Conservation (phyloP, 2,329 filamentous ascomycete genomes). For the Ceratocystis cubensis region DNA sequence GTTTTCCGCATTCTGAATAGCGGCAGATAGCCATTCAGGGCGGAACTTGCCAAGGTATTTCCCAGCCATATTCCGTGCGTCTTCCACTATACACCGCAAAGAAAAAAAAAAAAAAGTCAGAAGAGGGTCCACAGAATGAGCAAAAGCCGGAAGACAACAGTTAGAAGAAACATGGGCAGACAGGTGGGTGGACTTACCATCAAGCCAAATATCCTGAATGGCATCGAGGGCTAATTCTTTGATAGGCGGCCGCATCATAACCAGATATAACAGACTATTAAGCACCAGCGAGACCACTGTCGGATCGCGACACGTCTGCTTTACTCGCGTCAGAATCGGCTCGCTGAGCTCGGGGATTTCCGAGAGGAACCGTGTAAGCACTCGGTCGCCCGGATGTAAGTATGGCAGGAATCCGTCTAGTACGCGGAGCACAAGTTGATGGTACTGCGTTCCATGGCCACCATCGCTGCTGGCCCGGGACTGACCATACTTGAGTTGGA, state of each 20-base stretch:
- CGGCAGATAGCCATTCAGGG: constrained; percentile 38
- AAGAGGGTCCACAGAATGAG: constrained; percentile 3
- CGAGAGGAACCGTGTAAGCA: constrained; percentile 79
- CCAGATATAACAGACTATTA: constrained; percentile 52
- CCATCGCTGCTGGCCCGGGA: not conserved
- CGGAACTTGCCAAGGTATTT: constrained; percentile 52
- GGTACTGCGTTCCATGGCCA: constrained; percentile 47
- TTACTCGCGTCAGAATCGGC: constrained; percentile 60
- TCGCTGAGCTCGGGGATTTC: constrained; percentile 73
- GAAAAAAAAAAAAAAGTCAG: constrained; percentile 4
- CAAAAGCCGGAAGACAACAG: not conserved
- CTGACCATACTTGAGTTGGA: not conserved
- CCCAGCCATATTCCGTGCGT: constrained; percentile 47
- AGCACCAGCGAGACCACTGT: constrained; percentile 50
- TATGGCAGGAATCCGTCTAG: constrained; percentile 83
- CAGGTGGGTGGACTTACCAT: constrained; percentile 38
- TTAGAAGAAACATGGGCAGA: no score
- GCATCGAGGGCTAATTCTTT: constrained; percentile 51
- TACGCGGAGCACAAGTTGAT: constrained; percentile 66
- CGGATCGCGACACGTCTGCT: constrained; percentile 52
- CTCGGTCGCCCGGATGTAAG: constrained; percentile 79
- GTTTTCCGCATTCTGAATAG: constrained; percentile 5
- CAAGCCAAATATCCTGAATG: constrained; percentile 53
- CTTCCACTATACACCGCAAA: constrained; percentile 37
- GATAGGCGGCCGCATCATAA: constrained; percentile 55